phyloP scores from a whole-genome alignment of 805 yeast genomes.

The Candida bentonensis region DNA sequence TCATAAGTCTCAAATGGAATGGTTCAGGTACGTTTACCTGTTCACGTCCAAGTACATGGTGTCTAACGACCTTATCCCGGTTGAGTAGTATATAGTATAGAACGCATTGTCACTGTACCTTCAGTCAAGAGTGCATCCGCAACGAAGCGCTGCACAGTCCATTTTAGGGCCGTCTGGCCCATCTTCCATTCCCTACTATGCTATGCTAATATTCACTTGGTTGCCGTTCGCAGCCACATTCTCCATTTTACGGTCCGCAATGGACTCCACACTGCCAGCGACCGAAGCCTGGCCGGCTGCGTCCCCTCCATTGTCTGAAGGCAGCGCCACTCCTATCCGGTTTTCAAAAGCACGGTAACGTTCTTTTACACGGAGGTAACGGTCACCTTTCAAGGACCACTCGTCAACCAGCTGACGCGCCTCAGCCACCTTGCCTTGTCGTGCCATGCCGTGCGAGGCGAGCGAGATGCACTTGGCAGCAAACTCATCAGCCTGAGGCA shows the following conservation, averaged over 20 bases:
- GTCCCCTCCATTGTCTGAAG: neutral
- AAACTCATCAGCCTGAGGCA: neutral
- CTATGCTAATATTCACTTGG: no score
- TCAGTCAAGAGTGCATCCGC: neutral
- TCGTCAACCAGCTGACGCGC: neutral
- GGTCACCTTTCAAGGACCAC: neutral
- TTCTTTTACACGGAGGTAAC: neutral
- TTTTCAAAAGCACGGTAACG: neutral
- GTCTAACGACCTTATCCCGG: slow-evolving; percentile 38
- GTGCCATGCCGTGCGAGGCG: neutral
- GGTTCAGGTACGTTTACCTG: slow-evolving; percentile 91
- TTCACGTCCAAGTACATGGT: slow-evolving; percentile 61
- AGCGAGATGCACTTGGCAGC: neutral
- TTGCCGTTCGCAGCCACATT: no score
- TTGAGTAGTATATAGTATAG: no score
- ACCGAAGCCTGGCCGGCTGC: neutral
- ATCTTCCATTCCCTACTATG: no score
- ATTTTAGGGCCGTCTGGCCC: neutral
- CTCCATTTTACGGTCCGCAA: no score
- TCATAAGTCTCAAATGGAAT: slow-evolving; percentile 82
- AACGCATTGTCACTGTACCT: no score
- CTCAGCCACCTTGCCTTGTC: neutral
- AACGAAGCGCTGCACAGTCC: neutral
- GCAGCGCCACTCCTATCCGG: neutral
- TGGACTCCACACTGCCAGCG: no score